Evolutionary conservation across 768 basidiomycete genomes (phyloP), one percentile per base, ranked within the genome.

Genomic region (Royoungia palumana): DNA sequence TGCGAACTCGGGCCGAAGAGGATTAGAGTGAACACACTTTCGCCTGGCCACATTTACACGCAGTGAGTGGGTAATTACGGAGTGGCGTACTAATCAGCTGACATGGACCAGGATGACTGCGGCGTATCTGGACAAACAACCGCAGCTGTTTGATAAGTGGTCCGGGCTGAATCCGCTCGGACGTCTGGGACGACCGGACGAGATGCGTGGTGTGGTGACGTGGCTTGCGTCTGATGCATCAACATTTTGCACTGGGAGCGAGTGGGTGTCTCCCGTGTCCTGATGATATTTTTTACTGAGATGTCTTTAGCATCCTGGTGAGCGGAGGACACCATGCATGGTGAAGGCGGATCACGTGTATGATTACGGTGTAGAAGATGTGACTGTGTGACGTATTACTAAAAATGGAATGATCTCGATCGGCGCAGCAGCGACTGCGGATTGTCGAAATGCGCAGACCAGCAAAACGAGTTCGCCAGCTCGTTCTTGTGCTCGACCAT

Each of bases 241-340:
- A 4, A 85, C 78, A 22, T 89, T 83, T 62, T 87, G 85, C 59
- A 89, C 88, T 0, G 86, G 87, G 1, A 87, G 86, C 83, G 87
- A 89, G 86, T 89, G 58, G 44, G 85, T 81, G 4, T 9, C 0
- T 2, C 2, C 9, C 0, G 0, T 16, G 3, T 6, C 28, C 4
- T 10, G 5, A 13, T 2, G 11, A 6, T 5, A 20, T 30, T 27
- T 30, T 27, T 28, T 9, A 41, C 43, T 46, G 12, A 30, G 35
- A 34, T 27, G 37, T 20, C 12, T 1, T 21, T 37, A 67, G 66
- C 16, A 67, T 67, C 41, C 17, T 67, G 20, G 66, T 67, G 42
- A 65, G 59, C 12, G 66, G 66, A 0, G 68, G 68, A 0, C 64
- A 67, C 24, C 58, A 68, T 11, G 59, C 68, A 28, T 67, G 66